Base-by-base conservation (phyloP, 202 grass and related monocot species). In the Digitaria exilis region DNA sequence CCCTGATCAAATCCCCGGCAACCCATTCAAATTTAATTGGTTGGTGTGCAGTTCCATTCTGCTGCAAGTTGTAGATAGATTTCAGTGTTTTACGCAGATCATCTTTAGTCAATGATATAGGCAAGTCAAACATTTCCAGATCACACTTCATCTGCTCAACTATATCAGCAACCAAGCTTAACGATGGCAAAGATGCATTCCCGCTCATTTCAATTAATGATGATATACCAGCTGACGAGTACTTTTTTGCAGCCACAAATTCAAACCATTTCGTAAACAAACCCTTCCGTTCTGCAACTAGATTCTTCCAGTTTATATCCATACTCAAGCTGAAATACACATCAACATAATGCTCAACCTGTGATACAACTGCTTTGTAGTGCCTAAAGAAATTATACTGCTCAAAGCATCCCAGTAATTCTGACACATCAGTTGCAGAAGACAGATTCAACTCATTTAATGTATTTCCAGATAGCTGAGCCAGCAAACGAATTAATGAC, bases 391-490 rank as follows among this genome's bases (percentile, higher is more conserved):
- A 82, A 80, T 89, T 97, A 83, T 97, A 97, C 89, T 97, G 95
- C 59, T 97, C 95, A 94, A 97, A 97, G 67, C 90, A 97, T 54
- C 95, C 95, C 32, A 97, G 85, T 69, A 97, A 82, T 80, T 97
- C 95, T 56, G 95, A 91, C 37, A 97, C 95, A 86, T 97, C 95
- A 61, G 92, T 97, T 82, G 90, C 92, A 61, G 90, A 85, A 42
- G 95, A 97, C 79, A 97, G 85, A 89, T 91, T 98, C 70, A 98
- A 69, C 59, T 98, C 95, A 54, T 89, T 88, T 76, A 95, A 87
- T 42, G 82, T 80, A 74, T 95, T 98, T 67, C 95, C 95, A 62
- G 95, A 95, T 18, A 98, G 73, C 66, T 98, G 90, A 87, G 92
- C 95, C 45, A 98, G 89, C 69, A 95, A 90, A 48, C 90, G 92